phyloP scores from a whole-genome alignment of 2,329 filamentous ascomycete species.

The Gaeumannomyces tritici region DNA sequence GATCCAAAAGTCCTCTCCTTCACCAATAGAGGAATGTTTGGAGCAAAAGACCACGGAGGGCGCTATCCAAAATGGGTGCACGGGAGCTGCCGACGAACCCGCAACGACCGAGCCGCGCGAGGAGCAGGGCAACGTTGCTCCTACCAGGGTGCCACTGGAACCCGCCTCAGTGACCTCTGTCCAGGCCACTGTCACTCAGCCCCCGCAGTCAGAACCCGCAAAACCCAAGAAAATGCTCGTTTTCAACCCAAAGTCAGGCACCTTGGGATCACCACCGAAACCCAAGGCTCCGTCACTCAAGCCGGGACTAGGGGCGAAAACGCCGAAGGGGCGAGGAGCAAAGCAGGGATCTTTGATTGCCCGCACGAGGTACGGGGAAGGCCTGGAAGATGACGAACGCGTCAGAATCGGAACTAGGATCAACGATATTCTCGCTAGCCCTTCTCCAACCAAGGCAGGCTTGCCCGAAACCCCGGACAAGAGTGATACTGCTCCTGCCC shows the following conservation, averaged over 20 bases:
- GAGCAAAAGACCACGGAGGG: not conserved
- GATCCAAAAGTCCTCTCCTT: slow-evolving; percentile 11
- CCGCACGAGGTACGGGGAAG: slow-evolving; percentile 4
- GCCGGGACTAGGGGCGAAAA: not conserved
- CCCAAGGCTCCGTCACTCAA: slow-evolving; percentile 11
- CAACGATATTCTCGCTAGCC: not conserved
- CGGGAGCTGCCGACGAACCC: no score
- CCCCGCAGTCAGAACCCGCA: not conserved
- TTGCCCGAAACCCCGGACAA: not conserved
- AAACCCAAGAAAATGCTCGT: slow-evolving; percentile 39
- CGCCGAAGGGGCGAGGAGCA: not conserved
- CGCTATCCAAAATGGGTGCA: not conserved
- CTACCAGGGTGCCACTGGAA: not conserved
- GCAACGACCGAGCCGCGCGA: not conserved
- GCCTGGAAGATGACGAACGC: slow-evolving; percentile 1
- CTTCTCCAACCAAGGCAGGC: not conserved
- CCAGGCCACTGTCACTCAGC: no score
- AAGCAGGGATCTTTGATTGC: not conserved
- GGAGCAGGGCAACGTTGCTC: not conserved
- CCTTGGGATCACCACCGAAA: slow-evolving; percentile 51
- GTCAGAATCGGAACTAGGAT: slow-evolving; percentile 7
- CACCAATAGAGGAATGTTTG: not conserved
- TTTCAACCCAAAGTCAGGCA: slow-evolving; percentile 51
- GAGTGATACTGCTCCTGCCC: not conserved
- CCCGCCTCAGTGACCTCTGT: not conserved